phyloP scores from a whole-genome alignment of 306 rosid species.

The Cyclanthera cordifolia region DNA sequence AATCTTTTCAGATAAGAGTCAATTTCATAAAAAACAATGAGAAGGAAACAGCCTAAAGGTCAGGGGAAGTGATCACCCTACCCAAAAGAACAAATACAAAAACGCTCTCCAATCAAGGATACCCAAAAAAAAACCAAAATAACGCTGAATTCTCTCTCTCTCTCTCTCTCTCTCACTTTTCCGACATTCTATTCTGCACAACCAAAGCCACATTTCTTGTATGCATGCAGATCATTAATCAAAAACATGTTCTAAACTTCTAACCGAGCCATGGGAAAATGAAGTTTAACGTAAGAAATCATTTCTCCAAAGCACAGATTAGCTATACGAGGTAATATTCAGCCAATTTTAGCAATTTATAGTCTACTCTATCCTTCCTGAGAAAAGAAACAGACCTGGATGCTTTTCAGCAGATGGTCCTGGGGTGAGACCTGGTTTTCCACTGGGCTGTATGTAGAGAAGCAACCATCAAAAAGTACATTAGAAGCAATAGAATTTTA shows the following conservation, averaged over 20 bases:
- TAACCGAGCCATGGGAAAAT: not conserved
- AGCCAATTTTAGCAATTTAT: constrained; percentile 6
- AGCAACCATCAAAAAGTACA: constrained; percentile 17
- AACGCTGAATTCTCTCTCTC: not conserved
- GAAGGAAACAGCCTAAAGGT: constrained; percentile 5
- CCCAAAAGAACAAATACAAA: constrained; percentile 2
- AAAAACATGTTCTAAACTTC: not conserved
- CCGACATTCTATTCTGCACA: not conserved
- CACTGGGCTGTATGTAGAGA: constrained; percentile 56
- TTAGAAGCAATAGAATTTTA: constrained; percentile 10
- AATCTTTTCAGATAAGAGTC: not conserved
- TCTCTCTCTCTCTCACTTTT: not conserved
- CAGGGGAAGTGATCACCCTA: constrained; percentile 5
- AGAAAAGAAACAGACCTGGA: constrained; percentile 45
- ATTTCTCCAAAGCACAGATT: not conserved
- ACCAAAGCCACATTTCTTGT: not conserved
- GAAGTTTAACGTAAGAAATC: not conserved
- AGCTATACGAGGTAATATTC: constrained; percentile 4
- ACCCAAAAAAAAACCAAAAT: not conserved
- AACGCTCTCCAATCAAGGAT: not conserved
- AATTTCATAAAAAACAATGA: constrained; percentile 1
- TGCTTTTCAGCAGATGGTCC: constrained; percentile 69
- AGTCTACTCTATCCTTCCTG: constrained; percentile 19
- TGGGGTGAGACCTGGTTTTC: constrained; percentile 52
- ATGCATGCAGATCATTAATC: constrained; percentile 9